A percentile compares a stretch with the other conserved stretches of the same genome.
Evolutionary conservation across 2,329 filamentous ascomycete species (phyloP).

Genomic region (Sporothrix curviconia): DNA sequence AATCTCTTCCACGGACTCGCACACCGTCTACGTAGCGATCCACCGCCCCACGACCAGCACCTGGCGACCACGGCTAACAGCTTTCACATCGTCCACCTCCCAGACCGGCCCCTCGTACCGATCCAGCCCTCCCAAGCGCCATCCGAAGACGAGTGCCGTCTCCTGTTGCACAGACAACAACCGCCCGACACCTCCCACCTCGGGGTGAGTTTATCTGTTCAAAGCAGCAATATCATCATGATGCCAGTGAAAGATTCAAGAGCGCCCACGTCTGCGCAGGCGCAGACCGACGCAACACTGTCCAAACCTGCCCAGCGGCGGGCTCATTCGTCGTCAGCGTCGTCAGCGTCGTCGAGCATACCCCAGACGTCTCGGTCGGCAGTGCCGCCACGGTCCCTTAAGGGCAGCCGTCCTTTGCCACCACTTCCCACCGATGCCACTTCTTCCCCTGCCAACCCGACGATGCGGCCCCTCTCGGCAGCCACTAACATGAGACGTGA

Average conservation of each 20-base stretch:
- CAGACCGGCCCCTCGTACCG: constrained; percentile 23
- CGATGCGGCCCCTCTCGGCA: not conserved
- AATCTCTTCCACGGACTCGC: constrained; percentile 4
- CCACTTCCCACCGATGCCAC: not conserved
- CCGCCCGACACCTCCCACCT: not conserved
- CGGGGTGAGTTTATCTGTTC: constrained; percentile 5
- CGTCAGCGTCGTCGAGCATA: not conserved
- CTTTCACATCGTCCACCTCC: constrained; percentile 20
- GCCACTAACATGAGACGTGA: not conserved
- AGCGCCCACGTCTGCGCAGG: not conserved
- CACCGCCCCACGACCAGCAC: not conserved
- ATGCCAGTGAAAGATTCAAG: too few relatives aligned
- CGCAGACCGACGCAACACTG: not conserved
- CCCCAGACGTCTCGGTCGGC: not conserved
- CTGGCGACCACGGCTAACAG: not conserved
- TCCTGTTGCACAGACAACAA: constrained; percentile 4
- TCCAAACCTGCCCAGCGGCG: not conserved
- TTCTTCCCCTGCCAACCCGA: not conserved
- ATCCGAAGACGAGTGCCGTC: constrained; percentile 25
- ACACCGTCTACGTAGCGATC: not conserved
- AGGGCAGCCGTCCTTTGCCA: not conserved
- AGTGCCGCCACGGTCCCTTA: not conserved
- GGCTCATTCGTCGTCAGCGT: not conserved
- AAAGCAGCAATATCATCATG: too few relatives aligned
- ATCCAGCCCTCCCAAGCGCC: constrained; percentile 21